A percentile compares a stretch with the other conserved stretches of the same genome.
Conservation (phyloP, 1,284 basidiomycete genomes). For the Tilletia caries region DNA sequence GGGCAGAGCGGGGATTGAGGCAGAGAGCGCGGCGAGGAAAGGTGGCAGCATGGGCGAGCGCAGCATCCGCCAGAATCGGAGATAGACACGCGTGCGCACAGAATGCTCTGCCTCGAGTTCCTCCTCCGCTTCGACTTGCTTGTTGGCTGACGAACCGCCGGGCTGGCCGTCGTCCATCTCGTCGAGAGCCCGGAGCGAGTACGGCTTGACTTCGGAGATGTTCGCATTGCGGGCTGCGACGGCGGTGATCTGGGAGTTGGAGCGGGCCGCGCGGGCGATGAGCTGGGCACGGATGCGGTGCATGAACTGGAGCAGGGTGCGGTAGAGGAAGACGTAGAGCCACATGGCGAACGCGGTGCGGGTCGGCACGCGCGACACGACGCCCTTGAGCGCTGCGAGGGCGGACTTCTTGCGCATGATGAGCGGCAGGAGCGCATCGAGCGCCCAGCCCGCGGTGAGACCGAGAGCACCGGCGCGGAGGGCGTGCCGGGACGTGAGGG, state of each 20-base stretch:
- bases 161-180: not conserved
- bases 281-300: conserved; percentile 23
- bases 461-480: conserved; percentile 28
- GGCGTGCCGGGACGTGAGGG: conserved; percentile 24
- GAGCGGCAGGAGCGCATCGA: conserved; percentile 31
- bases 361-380: conserved; percentile 27
- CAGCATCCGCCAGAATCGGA: conserved; percentile 24
- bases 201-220: not conserved
- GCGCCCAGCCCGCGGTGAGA: conserved; percentile 25
- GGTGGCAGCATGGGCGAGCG: conserved; percentile 28
- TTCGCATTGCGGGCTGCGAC: conserved; percentile 14
- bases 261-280: conserved; percentile 11
- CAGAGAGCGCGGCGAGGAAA: conserved; percentile 22
- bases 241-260: not conserved
- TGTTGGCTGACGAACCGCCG: not conserved
- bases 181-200: not conserved
- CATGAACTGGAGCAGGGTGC: conserved; percentile 24
- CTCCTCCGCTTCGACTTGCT: not conserved
- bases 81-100: conserved; percentile 24
- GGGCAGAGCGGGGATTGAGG: conserved; percentile 22
- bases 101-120: conserved; percentile 20
- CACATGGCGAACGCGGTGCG: conserved; percentile 26
- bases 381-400: conserved; percentile 20
- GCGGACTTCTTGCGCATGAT: conserved; percentile 31
- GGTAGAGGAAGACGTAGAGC: conserved; percentile 37